Evolutionary conservation across 768 basidiomycete species (phyloP), one percentile per base, ranked within the genome.

Genomic region (Plicaturopsis crispa): DNA sequence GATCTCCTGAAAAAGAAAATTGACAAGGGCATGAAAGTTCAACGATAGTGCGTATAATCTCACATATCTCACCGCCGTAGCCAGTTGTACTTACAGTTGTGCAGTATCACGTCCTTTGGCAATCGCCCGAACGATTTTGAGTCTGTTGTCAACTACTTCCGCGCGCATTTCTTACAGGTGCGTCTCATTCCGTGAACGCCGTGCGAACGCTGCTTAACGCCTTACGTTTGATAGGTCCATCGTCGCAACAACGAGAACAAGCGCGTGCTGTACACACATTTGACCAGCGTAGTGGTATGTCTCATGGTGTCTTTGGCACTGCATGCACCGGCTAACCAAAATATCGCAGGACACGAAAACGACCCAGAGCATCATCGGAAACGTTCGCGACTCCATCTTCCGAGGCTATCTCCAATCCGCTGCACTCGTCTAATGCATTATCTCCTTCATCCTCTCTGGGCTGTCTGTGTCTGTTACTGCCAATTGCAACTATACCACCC

Each of bases 321-420:
- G n/a, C n/a, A n/a, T n/a, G n/a, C n/a, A n/a, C n/a, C n/a, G n/a
- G n/a, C n/a, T n/a, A n/a, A n/a, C n/a, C n/a, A n/a, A n/a, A n/a
- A n/a, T n/a, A n/a, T n/a, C n/a, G n/a, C 41, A 87, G 82, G 85
- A 90, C 57, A 84, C 86, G 11, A 85, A 82, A 59, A 73, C 87
- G 4, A 90, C 86, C 0, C 85, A 87, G 48, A 72, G 77, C 38
- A 85, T 90, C 41, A 89, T 90, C 52, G 75, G 77, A 46, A 87
- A 85, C 47, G 85, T 83, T 6, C 78, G 79, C 19, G 81, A 84
- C 50, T 82, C 81, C 24, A 83, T 84, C 42, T 82, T 84, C 66
- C 67, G 81, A 51, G 81, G 79, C 38, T 83, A 83, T 51, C 63
- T 84, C 18, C 75, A 82, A 54, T 82, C 79, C 3, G 80, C 80